Base-by-base conservation (phyloP, 805 yeast species). In the Pichia cephalocereana region DNA sequence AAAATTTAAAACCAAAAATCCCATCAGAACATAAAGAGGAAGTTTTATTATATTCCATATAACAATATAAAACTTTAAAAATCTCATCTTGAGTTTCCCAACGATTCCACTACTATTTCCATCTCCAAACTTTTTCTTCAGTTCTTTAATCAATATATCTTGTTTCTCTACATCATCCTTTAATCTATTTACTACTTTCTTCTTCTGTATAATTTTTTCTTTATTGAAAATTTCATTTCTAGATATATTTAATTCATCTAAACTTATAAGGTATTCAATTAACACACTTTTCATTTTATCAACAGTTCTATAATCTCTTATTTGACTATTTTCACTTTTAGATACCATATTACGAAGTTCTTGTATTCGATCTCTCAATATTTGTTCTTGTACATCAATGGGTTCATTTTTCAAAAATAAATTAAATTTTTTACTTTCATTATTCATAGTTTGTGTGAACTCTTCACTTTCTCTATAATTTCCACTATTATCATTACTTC, bases 161-260 rank as follows among this genome's bases (percentile, higher is more conserved):
- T 57, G 59, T 39, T 44, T 49, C n/a, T 50, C 52, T 26, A 54
- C 43, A 19, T 43, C 19, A 15, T 39, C 37, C 30, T 52, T 46
- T 6, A 54, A 31, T 14, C 52, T 38, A 3, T 41, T 36, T 1
- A 46, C 11, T 15, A 40, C 17, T 12, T 32, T 26, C 15, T 43
- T 36, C n/a, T n/a, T 8, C 3, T n/a, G 11, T 8, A 14, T 14
- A 30, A 40, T 36, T 43, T 15, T 36, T 15, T 28, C 19, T 7
- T 28, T 23, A 2, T 11, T 28, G 31, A 2, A 5, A 28, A n/a
- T 30, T 38, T 14, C 37, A 32, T 12, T 23, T 28, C 34, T 26
- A 4, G 30, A 9, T 4, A n/a, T 32, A 27, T 28, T 43, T n/a
- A 48, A 19, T 18, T 23, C 42, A 26, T 37, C 43, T 34, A 50